Base-by-base conservation (phyloP, 495 filamentous ascomycete species). In the Trichoderma gamsii region DNA sequence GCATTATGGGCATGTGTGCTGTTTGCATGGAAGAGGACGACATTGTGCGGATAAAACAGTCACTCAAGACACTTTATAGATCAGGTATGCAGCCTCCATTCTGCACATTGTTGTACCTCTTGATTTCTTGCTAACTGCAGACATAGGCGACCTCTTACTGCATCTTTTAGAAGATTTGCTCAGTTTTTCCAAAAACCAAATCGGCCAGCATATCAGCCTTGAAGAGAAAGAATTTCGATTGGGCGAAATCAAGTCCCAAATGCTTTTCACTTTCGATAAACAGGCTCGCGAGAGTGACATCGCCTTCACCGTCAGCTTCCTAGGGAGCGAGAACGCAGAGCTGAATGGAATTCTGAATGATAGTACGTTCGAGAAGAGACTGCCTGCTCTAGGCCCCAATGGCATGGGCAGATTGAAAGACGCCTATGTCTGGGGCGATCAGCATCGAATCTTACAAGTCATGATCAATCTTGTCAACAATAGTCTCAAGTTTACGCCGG, bases 391-490 rank as follows among this genome's bases (percentile, higher is more conserved):
- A 46, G 87, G 87, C 3, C 88, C 88, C 0, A 51, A 46, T 8
- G 65, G 65, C 11, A 44, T 32, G 41, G 27, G 44, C 6, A 43
- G 27, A n/a, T 16, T 65, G n/a, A 66, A 49, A 18, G 80, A 83
- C 8, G 88, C 85, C 25, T 81, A 89, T 64, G 80, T 96, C 5
- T 94, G 90, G 88, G 93, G 93, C n/a, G 93, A 97, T 72, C 89
- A 92, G 70, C 91, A 96, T 71, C 83, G 93, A 35, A 92, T 97
- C 41, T 77, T 96, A 15, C 92, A 97, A 72, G 89, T 96, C 38
- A 84, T 97, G 61, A 96, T 97, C 79, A 97, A 97, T 73, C 82
- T 97, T 16, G 92, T 97, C 51, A 91, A 89, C 78, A 97, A 97
- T 77, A 91, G 89, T 72, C 80, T 97, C 16, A 97, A 97, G 74